These are phyloP conservation scores for Rutstroemia sp. DNA, from an alignment of 2,329 filamentous ascomycete species.

Conservation along the genomic window DNA sequence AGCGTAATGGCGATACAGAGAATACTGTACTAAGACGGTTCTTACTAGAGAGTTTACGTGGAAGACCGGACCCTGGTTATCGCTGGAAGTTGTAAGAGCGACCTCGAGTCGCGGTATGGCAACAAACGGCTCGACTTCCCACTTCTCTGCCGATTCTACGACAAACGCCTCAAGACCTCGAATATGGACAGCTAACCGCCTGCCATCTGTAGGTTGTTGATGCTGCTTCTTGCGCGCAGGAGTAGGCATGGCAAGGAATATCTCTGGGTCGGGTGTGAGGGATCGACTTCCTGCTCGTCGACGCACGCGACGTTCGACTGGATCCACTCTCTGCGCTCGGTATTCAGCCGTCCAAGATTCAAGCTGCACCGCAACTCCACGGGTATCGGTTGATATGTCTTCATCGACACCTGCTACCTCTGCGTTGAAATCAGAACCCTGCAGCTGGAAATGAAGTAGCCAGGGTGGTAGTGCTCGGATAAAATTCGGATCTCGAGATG, in stretches of 20 bases:
- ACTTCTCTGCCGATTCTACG: slow-evolving; percentile 76
- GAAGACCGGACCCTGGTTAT: slow-evolving; percentile 79
- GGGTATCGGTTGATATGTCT: slow-evolving; percentile 71
- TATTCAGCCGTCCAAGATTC: slow-evolving; percentile 88
- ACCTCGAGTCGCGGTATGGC: slow-evolving; percentile 82
- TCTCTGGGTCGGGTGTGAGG: slow-evolving; percentile 58
- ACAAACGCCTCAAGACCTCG: slow-evolving; percentile 85
- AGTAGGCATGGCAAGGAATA: slow-evolving; percentile 43
- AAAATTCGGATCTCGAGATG: slow-evolving; percentile 54
- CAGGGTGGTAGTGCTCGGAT: slow-evolving; percentile 74
- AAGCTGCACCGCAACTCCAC: slow-evolving; percentile 78
- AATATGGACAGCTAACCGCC: slow-evolving; percentile 72
- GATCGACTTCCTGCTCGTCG: slow-evolving; percentile 70
- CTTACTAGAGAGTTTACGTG: slow-evolving; percentile 78
- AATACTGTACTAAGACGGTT: slow-evolving; percentile 79
- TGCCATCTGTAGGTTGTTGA: slow-evolving; percentile 58
- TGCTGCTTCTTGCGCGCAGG: slow-evolving; percentile 45
- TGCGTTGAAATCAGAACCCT: slow-evolving; percentile 81
- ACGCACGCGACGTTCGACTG: slow-evolving; percentile 45
- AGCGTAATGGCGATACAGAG: slow-evolving; percentile 87
- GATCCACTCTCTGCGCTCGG: slow-evolving; percentile 69
- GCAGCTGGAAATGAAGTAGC: slow-evolving; percentile 76
- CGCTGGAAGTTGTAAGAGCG: slow-evolving; percentile 75
- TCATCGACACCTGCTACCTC: slow-evolving; percentile 86
- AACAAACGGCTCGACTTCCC: slow-evolving; percentile 80